Evolutionary conservation across 139 green algal species (phyloP).

Genomic region (Chlamydomonas sp.): DNA sequence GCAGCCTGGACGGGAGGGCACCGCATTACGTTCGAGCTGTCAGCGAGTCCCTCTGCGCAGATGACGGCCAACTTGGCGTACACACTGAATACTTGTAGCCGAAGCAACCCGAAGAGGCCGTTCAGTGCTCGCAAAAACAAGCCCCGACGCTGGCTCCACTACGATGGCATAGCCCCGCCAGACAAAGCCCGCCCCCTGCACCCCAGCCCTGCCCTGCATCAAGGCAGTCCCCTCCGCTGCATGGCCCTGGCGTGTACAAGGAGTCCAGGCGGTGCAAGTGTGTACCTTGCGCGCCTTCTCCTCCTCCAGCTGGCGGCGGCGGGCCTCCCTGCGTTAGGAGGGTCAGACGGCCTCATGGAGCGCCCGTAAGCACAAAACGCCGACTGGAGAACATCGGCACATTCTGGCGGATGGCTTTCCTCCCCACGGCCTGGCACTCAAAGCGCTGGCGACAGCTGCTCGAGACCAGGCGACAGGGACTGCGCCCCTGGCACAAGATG

Average conservation of each 20-base stretch:
- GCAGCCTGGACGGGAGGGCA: background rate
- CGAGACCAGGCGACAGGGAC: no score
- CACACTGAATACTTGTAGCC: background rate
- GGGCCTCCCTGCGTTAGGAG: background rate
- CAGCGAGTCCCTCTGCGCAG: background rate
- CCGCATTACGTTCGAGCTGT: background rate
- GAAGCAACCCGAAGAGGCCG: background rate
- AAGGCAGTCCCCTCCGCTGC: no score
- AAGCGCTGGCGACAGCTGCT: no score
- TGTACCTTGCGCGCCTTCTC: conserved; percentile 21
- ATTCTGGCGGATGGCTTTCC: no score
- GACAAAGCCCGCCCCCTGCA: background rate
- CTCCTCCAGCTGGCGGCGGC: conserved; percentile 35
- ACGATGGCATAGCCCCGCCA: background rate
- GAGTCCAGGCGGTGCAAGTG: background rate
- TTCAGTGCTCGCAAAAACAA: background rate
- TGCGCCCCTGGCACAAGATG: no score
- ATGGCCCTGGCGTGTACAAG: no score
- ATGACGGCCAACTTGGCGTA: background rate
- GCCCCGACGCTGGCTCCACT: no score
- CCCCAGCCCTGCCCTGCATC: no score
- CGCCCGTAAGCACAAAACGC: no score
- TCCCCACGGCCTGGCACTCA: no score
- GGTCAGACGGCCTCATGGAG: no score
- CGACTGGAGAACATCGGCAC: no score